Evolutionary conservation across 345 rosid species (phyloP), one percentile per base, ranked within the genome.

Genomic region (Populus euphratica): DNA sequence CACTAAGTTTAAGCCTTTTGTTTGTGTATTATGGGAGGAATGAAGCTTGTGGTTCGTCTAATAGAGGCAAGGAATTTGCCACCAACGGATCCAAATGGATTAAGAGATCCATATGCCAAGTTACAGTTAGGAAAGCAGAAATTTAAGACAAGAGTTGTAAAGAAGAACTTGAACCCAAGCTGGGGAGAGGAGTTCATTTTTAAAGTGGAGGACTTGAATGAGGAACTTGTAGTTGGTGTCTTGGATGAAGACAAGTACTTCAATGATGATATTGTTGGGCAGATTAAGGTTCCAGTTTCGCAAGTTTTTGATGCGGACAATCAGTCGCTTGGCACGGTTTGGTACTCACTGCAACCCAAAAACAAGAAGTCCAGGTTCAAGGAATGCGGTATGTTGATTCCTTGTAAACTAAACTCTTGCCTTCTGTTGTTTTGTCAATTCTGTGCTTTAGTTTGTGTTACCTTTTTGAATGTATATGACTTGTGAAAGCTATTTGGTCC

Each of bases 181-280:
- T 96, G 99, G 99, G 90, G 88, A 20, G 98, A 93, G 79, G 99
- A 92, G 66, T 93, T 96, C 78, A 80, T 89, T 83, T 93, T 96
- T 86, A 87, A 82, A 82, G 99, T 93, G n/a, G 99, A 93, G 44
- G 99, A 96, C 82, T 88, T 96, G 92, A 86, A 86, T 6, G 98
- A 92, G 31, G 98, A 92, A 80, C 93, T 96, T 76, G 80, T 88
- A 23, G 75, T 96, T 47, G 81, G 87, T 80, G 98, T 96, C 56
- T 80, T 93, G 76, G 97, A 96, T 21, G 99, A 93, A 85, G 99
- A 93, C 78, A 91, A 86, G 87, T 96, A 91, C 85, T 92, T 92
- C 86, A 87, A 86, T 44, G 96, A 96, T 64, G 99, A 93, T 81
- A 92, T 93, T 72, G 86, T 96, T 6, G 99, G 99, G 1, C 90